Percentiles rank a stretch among this genome's conserved stretches.
Evolutionary conservation across 441 rosid genomes (phyloP).

Genomic region (Populus hybrid): DNA sequence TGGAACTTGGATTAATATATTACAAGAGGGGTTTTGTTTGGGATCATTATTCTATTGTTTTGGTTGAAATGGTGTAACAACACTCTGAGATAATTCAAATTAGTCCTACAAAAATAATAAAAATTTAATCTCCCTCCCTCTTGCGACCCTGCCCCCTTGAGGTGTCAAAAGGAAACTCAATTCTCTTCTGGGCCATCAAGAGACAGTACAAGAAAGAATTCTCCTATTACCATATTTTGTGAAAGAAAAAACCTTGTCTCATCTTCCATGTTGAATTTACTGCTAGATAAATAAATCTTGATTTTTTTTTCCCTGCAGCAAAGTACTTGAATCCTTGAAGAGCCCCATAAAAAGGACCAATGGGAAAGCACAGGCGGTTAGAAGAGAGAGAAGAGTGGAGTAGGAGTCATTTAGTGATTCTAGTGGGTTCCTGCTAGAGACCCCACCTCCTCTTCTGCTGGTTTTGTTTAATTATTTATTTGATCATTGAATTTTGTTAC

Average conservation of each 20-base stretch:
- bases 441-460: constrained; percentile 33
- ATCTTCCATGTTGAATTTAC: constrained; percentile 22
- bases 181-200: not conserved
- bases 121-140: not conserved
- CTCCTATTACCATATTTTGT: constrained; percentile 3
- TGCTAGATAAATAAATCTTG: constrained; percentile 22
- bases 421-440: constrained; percentile 56
- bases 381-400: constrained; percentile 64
- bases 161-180: constrained; percentile 28
- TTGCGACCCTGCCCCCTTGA: not conserved
- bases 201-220: not conserved
- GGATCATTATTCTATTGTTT: constrained; percentile 29
- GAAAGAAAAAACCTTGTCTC: constrained; percentile 33
- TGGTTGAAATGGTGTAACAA: constrained; percentile 34
- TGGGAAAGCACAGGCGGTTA: constrained; percentile 81
- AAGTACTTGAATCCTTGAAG: constrained; percentile 36
- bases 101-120: not conserved
- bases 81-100: constrained; percentile 6
- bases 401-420: constrained; percentile 69
- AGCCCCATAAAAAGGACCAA: constrained; percentile 55
- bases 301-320: constrained; percentile 15
- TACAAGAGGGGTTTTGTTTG: constrained; percentile 41
- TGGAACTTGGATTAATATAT: constrained; percentile 15
- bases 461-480: constrained; percentile 1
- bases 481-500: constrained; percentile 10